Evolutionary conservation across 2,329 filamentous ascomycete genomes (phyloP), one percentile per base, ranked within the genome.

Genomic region (Colletotrichum phormii): DNA sequence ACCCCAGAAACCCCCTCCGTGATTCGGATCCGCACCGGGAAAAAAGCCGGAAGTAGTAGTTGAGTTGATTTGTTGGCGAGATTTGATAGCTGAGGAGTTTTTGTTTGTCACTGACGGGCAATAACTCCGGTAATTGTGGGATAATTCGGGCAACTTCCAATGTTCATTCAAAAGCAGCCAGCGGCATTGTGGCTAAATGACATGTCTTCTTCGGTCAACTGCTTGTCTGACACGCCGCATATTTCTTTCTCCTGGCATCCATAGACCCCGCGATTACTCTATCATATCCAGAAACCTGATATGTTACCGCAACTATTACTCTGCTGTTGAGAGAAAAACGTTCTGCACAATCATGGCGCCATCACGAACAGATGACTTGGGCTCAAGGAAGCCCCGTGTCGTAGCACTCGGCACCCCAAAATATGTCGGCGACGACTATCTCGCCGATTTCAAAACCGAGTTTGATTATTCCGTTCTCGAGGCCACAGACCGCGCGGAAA

Each of bases 371-470:
- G 66, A 68, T 35, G 66, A 63, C 12, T 49, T 53, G 5, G 51
- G 66, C 51, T 49, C 54, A 1, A 68, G 31, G 64, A 85, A 84
- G 75, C 84, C 84, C 13, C 80, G 82, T 24, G 82, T 86, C 0
- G 84, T 86, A 0, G 77, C 76, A n/a, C 78, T 87, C 4, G 85
- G 85, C 22, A 75, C 76, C 4, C 84, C 84, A 8, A 80, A 80
- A 33, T 85, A 78, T 70, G 77, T 83, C 13, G 81, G 80, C 8
- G 76, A 79, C 0, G 81, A 85, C 15, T 87, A 84, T 59, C 77
- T 87, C 1, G 74, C 78, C n/a, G 76, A 78, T 0, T 86, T 86
- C 72, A 62, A 76, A 26, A 76, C 79, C 9, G 78, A 83, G 1
- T 85, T 84, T 74, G 18, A 49, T 2, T 49, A 49, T 11, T 49